These are phyloP conservation scores for Eutrema japonicum DNA, from an alignment of 345 rosid genomes.

Conservation along the genomic window DNA sequence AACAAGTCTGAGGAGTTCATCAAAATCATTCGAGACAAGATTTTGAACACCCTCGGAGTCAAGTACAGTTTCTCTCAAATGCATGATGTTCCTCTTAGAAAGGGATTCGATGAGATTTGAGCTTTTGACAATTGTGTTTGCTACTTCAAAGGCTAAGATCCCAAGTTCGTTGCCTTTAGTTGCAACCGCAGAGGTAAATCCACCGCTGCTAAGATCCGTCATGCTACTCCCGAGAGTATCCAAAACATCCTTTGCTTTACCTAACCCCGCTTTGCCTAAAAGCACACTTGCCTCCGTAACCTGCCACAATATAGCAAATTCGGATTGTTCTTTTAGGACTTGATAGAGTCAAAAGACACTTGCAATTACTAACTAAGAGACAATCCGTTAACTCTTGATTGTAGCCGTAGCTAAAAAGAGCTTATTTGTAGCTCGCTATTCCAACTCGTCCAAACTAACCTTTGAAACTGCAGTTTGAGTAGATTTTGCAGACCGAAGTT, in stretches of 20 bases:
- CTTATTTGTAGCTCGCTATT: background rate
- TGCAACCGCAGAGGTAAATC: conserved; percentile 71
- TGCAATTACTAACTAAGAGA: background rate
- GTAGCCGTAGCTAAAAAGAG: background rate
- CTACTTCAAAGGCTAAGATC: conserved; percentile 88
- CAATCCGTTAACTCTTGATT: background rate
- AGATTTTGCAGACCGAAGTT: conserved; percentile 56
- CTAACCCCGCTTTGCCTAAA: conserved; percentile 79
- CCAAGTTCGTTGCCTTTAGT: conserved; percentile 74
- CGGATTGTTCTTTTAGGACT: background rate
- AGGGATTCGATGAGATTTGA: conserved; percentile 86
- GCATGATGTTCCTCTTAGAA: conserved; percentile 57
- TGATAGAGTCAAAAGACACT: conserved; percentile 11
- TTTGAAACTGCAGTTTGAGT: conserved; percentile 62
- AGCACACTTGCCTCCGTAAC: conserved; percentile 74
- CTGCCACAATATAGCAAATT: conserved; percentile 41
- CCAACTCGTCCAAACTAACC: conserved; percentile 44
- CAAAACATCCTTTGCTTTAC: conserved; percentile 81
- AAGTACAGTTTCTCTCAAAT: conserved; percentile 67
- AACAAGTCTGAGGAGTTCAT: conserved; percentile 69
- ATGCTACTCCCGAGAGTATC: conserved; percentile 93
- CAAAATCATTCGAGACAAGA: conserved; percentile 71
- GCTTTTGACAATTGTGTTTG: conserved; percentile 88
- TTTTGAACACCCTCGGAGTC: conserved; percentile 76
- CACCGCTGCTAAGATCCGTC: conserved; percentile 74